Conservation (phyloP, 108 stramenopile genomes). For the Pseudonitzschia pungens region DNA sequence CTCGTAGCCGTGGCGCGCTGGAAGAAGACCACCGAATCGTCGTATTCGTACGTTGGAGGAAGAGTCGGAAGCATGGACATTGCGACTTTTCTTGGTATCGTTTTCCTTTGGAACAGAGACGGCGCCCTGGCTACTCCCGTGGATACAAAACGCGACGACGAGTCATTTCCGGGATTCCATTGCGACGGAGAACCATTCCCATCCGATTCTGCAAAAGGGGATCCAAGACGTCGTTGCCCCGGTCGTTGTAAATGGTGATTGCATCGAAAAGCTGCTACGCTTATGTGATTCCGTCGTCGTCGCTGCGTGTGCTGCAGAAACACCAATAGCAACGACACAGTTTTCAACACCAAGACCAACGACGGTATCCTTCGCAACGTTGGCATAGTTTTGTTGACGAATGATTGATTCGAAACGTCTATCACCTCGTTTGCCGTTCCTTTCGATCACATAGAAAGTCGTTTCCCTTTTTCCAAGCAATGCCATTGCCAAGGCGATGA, state of each 20-base stretch:
- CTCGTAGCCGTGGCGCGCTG: constrained; percentile 11
- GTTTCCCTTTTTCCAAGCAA: no score
- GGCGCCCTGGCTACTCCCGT: not conserved
- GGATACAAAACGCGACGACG: no score
- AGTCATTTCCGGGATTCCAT: not conserved
- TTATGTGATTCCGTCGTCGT: not conserved
- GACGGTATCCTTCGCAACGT: no score
- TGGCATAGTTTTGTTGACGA: no score
- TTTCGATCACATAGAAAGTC: no score
- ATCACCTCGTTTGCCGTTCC: no score
- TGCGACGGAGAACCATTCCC: not conserved
- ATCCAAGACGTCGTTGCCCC: not conserved
- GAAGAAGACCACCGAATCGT: constrained; percentile 32
- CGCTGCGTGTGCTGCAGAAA: not conserved
- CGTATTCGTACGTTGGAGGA: constrained; percentile 8
- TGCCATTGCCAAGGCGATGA: no score
- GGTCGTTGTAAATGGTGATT: not conserved
- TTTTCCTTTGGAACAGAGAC: not conserved
- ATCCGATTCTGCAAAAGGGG: not conserved
- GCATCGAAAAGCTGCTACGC: not conserved
- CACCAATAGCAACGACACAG: no score
- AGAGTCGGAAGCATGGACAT: not conserved
- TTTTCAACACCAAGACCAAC: no score
- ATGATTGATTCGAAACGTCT: no score
- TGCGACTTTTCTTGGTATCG: not conserved